Evolutionary conservation across 805 yeast genomes (phyloP).

Genomic region (Candida montana): DNA sequence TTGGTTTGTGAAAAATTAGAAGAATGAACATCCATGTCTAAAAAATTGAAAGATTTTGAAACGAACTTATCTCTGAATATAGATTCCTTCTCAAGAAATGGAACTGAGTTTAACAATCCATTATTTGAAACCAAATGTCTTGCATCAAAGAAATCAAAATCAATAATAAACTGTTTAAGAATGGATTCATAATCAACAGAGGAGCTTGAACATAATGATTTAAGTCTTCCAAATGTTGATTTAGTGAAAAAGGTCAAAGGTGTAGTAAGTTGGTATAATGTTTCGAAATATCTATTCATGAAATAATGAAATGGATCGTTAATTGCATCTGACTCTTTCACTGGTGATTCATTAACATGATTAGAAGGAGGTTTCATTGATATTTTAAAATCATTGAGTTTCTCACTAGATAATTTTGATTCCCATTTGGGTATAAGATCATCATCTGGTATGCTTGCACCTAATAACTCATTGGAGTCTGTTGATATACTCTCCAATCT

Average conservation of each 20-base stretch:
- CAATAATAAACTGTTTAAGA: slow-evolving; percentile 29
- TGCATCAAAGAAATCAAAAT: slow-evolving; percentile 35
- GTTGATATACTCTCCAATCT: slow-evolving; percentile 22
- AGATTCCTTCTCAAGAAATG: slow-evolving; percentile 24
- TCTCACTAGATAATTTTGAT: neutral
- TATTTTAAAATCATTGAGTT: slow-evolving; percentile 15
- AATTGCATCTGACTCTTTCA: slow-evolving; percentile 8
- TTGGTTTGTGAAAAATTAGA: slow-evolving; percentile 22
- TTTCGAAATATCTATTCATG: slow-evolving; percentile 30
- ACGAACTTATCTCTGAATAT: slow-evolving; percentile 25
- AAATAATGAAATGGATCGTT: slow-evolving; percentile 26
- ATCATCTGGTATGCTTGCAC: neutral
- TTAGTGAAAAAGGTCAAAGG: slow-evolving; percentile 40
- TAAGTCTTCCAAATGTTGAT: slow-evolving; percentile 43
- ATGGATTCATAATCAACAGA: slow-evolving; percentile 17
- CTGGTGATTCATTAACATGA: slow-evolving; percentile 15
- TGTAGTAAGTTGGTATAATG: slow-evolving; percentile 29
- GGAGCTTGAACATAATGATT: slow-evolving; percentile 34
- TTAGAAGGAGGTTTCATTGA: slow-evolving; percentile 25
- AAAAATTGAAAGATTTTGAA: slow-evolving; percentile 21
- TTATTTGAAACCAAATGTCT: slow-evolving; percentile 31
- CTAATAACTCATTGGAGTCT: neutral
- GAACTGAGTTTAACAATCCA: slow-evolving; percentile 26
- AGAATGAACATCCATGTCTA: slow-evolving; percentile 22
- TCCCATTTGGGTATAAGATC: neutral